phyloP scores from a whole-genome alignment of 179 eudicot species.

The Drosera spatulata region DNA sequence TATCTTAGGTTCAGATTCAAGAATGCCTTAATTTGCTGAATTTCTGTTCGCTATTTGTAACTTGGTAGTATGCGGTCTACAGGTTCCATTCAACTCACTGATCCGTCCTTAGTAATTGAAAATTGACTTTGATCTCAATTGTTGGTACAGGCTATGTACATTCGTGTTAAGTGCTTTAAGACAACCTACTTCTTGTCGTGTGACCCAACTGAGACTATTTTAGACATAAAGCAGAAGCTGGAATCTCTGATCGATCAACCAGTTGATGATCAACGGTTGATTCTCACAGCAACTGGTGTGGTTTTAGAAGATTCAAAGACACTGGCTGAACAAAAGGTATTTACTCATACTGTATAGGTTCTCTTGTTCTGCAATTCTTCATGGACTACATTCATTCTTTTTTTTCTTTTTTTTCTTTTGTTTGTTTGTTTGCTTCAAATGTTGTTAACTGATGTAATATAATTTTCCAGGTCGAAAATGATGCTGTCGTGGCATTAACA shows the following conservation, averaged over 20 bases:
- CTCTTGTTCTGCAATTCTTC: too few species aligned
- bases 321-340: conserved; percentile 91
- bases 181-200: conserved; percentile 93
- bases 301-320: conserved; percentile 82
- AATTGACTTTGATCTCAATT: not conserved
- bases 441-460: not conserved
- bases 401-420: too few species aligned
- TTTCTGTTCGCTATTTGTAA: too few species aligned
- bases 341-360: not conserved
- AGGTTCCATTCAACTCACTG: too few species aligned
- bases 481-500: conserved; percentile 89
- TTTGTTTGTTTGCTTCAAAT: not conserved
- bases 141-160: conserved; percentile 75
- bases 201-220: conserved; percentile 67
- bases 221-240: conserved; percentile 76
- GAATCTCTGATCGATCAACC: conserved; percentile 67
- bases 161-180: conserved; percentile 82
- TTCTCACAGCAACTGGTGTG: conserved; percentile 50
- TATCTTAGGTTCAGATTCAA: too few species aligned
- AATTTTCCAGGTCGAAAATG: conserved; percentile 87
- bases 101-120: too few species aligned
- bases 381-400: too few species aligned
- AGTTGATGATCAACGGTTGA: conserved; percentile 61
- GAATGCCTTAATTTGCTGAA: too few species aligned
- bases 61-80: too few species aligned